Conservation (phyloP, 768 basidiomycete genomes). For the Steccherinum ochraceum region DNA sequence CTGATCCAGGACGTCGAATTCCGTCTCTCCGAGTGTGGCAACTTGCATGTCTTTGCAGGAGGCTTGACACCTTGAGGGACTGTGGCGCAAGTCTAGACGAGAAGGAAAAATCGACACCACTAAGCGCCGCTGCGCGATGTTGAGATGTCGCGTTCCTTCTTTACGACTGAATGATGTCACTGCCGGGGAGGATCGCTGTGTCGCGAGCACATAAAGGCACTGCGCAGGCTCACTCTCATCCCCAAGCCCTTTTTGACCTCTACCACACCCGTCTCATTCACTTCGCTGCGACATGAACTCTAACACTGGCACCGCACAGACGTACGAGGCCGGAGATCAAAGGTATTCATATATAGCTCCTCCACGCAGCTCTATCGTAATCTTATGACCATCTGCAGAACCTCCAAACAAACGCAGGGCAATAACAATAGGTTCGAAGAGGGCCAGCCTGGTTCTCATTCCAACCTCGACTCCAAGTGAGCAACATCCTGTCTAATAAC, state of each 20-base stretch:
- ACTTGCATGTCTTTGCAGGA: no score
- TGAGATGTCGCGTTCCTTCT: no score
- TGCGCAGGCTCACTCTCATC: background rate
- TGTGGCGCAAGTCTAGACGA: no score
- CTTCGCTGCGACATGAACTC: conserved; percentile 34
- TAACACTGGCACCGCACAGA: conserved; percentile 41
- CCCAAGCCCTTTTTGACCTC: background rate
- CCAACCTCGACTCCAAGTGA: conserved; percentile 36
- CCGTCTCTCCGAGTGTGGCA: no score
- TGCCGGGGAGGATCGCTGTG: no score
- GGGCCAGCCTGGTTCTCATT: conserved; percentile 29
- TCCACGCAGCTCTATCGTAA: conserved; percentile 3
- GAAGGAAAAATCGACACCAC: no score
- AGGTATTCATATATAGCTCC: no score
- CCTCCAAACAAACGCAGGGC: conserved; percentile 17
- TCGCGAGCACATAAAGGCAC: no score
- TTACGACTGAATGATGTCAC: no score
- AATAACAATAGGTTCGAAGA: conserved; percentile 21
- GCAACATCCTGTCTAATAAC: conserved; percentile 1
- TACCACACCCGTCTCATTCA: background rate
- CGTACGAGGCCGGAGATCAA: conserved; percentile 43
- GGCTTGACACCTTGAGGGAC: no score
- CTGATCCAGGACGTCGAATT: no score
- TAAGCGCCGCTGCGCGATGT: no score
- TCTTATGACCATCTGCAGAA: conserved; percentile 17